phyloP scores from a whole-genome alignment of 2,329 filamentous ascomycete genomes.

The Chrysosporium keratinophilum region DNA sequence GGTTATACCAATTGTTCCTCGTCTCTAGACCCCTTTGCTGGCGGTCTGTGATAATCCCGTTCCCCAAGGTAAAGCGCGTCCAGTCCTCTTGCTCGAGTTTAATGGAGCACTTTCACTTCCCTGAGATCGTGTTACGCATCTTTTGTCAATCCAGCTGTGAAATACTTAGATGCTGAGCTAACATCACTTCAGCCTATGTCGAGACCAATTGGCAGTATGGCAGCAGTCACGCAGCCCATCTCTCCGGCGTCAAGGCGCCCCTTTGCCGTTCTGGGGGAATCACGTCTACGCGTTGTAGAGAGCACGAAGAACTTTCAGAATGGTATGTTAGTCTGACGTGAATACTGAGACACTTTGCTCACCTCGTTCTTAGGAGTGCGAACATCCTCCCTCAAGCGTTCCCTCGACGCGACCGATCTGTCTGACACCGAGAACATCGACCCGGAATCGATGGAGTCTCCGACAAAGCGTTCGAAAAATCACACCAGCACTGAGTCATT shows the following conservation, averaged over 20 bases:
- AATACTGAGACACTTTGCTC: neutral
- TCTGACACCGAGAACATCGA: slow-evolving; percentile 52
- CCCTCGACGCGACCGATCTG: slow-evolving; percentile 34
- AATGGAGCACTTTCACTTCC: neutral
- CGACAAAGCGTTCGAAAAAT: slow-evolving; percentile 37
- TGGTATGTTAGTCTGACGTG: slow-evolving; percentile 10
- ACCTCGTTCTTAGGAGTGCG: slow-evolving; percentile 11
- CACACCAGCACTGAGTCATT: slow-evolving; percentile 14
- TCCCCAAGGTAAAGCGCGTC: neutral
- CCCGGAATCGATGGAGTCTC: slow-evolving; percentile 41
- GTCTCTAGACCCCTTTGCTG: neutral
- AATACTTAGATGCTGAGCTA: neutral
- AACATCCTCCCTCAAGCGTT: slow-evolving; percentile 39
- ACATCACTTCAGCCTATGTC: neutral
- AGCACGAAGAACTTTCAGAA: slow-evolving; percentile 35
- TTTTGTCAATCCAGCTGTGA: no score
- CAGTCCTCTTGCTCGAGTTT: neutral
- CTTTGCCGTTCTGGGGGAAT: slow-evolving; percentile 25
- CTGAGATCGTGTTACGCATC: neutral
- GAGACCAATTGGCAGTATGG: slow-evolving; percentile 17
- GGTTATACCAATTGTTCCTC: neutral
- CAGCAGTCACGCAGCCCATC: slow-evolving; percentile 21
- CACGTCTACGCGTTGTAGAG: slow-evolving; percentile 24
- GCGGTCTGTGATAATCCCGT: no score
- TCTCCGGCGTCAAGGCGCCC: slow-evolving; percentile 24